Evolutionary conservation across 2,329 filamentous ascomycete species (phyloP).

Genomic region (Blastomyces silverae): DNA sequence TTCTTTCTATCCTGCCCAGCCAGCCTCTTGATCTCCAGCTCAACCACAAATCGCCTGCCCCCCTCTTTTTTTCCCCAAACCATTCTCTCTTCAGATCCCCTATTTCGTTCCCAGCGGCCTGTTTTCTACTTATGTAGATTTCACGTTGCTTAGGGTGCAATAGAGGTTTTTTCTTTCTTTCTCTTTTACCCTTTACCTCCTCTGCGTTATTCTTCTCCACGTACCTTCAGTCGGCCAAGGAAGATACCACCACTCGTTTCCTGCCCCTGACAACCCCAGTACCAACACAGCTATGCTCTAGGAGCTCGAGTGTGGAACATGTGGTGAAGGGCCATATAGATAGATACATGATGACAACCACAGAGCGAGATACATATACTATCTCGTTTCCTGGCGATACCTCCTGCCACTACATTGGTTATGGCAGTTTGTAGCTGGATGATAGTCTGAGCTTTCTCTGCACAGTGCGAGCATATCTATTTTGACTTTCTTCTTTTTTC

Average conservation of each 20-base stretch:
- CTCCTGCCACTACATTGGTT: slow-evolving; percentile 7
- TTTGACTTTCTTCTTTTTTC: background rate
- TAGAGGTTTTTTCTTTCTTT: background rate
- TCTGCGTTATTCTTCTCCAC: background rate
- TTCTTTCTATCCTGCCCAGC: background rate
- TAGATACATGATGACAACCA: background rate
- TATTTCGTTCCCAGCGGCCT: background rate
- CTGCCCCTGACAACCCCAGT: background rate
- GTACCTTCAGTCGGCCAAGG: background rate
- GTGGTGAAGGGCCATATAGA: background rate
- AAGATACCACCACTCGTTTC: background rate
- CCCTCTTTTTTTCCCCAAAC: background rate
- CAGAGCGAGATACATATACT: background rate
- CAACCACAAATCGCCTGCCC: background rate
- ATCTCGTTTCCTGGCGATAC: slow-evolving; percentile 9
- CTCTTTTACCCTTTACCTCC: background rate
- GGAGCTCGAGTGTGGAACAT: background rate
- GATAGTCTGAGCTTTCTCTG: background rate
- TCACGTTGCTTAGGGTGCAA: background rate
- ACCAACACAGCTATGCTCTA: too few species aligned
- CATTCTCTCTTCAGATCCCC: background rate
- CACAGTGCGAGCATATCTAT: background rate
- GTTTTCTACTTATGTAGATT: background rate
- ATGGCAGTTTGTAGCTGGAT: slow-evolving; percentile 7
- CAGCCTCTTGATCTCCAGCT: background rate